A percentile compares a stretch with the other conserved stretches of the same genome.
Conservation (phyloP, 169 alveolate genomes). For the Eimeria sp. region DNA sequence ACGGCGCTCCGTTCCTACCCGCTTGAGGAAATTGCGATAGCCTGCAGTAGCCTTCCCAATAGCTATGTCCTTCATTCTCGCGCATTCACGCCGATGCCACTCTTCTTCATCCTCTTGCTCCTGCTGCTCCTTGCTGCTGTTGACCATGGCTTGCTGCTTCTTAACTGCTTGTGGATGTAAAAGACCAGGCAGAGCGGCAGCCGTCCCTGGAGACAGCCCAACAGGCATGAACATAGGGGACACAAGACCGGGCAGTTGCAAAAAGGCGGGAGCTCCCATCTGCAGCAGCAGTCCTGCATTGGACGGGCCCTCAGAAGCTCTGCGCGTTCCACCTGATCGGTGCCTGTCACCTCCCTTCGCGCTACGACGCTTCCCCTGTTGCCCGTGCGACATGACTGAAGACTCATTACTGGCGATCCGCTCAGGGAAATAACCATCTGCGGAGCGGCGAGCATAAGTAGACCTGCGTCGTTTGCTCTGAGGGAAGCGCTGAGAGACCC, state of each 20-base stretch:
- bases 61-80: slow-evolving; percentile 88
- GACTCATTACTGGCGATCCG: slow-evolving; percentile 6
- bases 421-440: slow-evolving; percentile 45
- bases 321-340: slow-evolving; percentile 51
- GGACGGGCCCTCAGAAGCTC: slow-evolving; percentile 44
- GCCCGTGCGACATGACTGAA: slow-evolving; percentile 41
- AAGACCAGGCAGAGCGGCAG: slow-evolving; percentile 39
- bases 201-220: slow-evolving; percentile 54
- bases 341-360: slow-evolving; percentile 60
- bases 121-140: slow-evolving; percentile 70
- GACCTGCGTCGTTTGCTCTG: slow-evolving; percentile 64
- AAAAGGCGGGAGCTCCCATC: slow-evolving; percentile 71
- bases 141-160: slow-evolving; percentile 65
- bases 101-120: slow-evolving; percentile 78
- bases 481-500: slow-evolving; percentile 17
- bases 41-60: slow-evolving; percentile 88
- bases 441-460: slow-evolving; percentile 67
- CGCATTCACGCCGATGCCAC: slow-evolving; percentile 82
- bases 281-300: slow-evolving; percentile 66
- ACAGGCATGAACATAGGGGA: slow-evolving; percentile 81
- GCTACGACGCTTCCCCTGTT: slow-evolving; percentile 67
- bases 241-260: slow-evolving; percentile 78
- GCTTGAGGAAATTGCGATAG: slow-evolving; percentile 85
- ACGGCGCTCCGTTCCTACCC: slow-evolving; percentile 85
- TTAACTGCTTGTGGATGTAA: slow-evolving; percentile 63